A percentile compares a stretch with the other conserved stretches of the same genome.
Evolutionary conservation across 192 early-diverging fungal genomes (phyloP).

Genomic region (Backusella parvicylindrica): DNA sequence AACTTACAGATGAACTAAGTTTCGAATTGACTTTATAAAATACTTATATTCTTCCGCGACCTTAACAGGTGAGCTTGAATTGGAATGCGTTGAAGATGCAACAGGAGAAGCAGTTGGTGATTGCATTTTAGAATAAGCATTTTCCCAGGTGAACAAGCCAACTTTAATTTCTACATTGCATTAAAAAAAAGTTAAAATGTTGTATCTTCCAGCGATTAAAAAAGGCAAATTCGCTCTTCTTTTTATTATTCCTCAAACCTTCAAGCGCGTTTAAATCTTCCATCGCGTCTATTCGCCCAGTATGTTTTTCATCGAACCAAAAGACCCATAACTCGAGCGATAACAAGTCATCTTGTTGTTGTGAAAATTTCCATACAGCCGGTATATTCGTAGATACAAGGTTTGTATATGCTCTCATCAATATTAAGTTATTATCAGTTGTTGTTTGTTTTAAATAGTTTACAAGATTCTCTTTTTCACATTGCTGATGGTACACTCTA

Average conservation of each 20-base stretch:
- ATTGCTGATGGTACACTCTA: slow-evolving; percentile 29
- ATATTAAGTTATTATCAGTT: not conserved
- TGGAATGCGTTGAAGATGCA: slow-evolving; percentile 4
- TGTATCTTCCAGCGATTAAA: not conserved
- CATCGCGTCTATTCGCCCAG: slow-evolving; percentile 25
- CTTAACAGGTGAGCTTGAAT: slow-evolving; percentile 13
- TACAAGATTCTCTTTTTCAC: slow-evolving; percentile 10
- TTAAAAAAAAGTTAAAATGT: no score
- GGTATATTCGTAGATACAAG: slow-evolving; percentile 14
- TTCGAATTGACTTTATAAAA: slow-evolving; percentile 28
- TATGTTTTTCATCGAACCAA: slow-evolving; percentile 36
- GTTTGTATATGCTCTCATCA: slow-evolving; percentile 17
- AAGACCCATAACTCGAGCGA: slow-evolving; percentile 33
- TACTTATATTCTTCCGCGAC: slow-evolving; percentile 26
- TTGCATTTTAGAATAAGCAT: slow-evolving; percentile 13
- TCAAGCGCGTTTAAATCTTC: slow-evolving; percentile 13
- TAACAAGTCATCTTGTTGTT: not conserved
- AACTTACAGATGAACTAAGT: slow-evolving; percentile 27
- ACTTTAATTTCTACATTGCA: slow-evolving; percentile 26
- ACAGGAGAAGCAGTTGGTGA: slow-evolving; percentile 25
- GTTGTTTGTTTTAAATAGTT: not conserved
- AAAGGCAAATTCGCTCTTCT: not conserved
- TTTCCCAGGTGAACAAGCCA: slow-evolving; percentile 35
- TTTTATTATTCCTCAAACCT: slow-evolving; percentile 14
- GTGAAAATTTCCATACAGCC: slow-evolving; percentile 12